Evolutionary conservation across 2,329 filamentous ascomycete species (phyloP).

Genomic region (Scedosporium aurantiacum): DNA sequence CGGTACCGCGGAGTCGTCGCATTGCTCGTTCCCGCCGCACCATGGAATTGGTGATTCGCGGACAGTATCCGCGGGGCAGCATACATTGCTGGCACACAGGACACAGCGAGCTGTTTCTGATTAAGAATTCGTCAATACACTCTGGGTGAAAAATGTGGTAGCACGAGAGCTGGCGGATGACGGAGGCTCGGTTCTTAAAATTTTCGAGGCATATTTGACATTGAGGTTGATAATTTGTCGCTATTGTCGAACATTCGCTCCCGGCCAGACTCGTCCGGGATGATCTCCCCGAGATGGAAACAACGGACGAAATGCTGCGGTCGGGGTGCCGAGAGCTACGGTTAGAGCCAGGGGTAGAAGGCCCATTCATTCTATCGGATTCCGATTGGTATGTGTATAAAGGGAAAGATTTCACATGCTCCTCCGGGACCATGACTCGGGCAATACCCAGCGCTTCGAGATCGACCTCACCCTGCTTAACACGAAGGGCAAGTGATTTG

Average conservation of each 20-base stretch:
- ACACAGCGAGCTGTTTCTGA: constrained; percentile 71
- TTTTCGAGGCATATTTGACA: constrained; percentile 88
- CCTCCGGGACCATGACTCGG: constrained; percentile 62
- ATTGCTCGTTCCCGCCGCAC: constrained; percentile 68
- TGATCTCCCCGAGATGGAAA: constrained; percentile 6
- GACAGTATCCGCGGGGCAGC: constrained; percentile 56
- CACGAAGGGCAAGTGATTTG: constrained; percentile 53
- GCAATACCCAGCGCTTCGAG: constrained; percentile 80
- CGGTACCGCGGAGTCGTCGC: constrained; percentile 45
- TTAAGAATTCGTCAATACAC: constrained; percentile 80
- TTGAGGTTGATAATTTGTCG: constrained; percentile 60
- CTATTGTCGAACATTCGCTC: constrained; percentile 15
- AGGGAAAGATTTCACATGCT: constrained; percentile 63
- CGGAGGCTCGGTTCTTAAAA: constrained; percentile 57
- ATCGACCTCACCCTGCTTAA: constrained; percentile 70
- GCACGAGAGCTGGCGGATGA: constrained; percentile 78
- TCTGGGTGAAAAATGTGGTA: constrained; percentile 88
- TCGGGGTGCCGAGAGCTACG: constrained; percentile 19
- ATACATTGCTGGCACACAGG: constrained; percentile 83
- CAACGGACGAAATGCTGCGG: constrained; percentile 18
- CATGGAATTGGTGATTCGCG: constrained; percentile 72
- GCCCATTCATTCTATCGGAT: constrained; percentile 26
- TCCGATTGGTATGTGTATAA: constrained; percentile 64
- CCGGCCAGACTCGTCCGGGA: background rate
- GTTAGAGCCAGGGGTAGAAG: constrained; percentile 24